Conservation (phyloP, 1,284 basidiomycete species). For the Chiua sp. region DNA sequence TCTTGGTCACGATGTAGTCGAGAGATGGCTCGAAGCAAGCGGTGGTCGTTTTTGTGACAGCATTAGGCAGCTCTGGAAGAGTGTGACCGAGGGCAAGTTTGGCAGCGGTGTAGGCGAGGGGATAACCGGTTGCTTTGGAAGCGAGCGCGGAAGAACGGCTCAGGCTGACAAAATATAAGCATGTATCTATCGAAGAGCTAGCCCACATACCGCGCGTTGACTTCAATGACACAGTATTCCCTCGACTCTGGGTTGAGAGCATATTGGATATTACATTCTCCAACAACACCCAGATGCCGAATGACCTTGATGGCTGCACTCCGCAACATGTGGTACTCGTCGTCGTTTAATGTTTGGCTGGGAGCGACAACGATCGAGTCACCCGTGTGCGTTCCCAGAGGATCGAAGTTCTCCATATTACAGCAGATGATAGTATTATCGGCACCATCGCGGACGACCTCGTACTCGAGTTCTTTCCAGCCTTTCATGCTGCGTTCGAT, state of each 20-base stretch:
- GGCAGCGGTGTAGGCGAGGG: conserved; percentile 98
- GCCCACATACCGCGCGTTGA: conserved; percentile 84
- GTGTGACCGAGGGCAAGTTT: conserved; percentile 99
- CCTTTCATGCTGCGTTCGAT: conserved; percentile 99
- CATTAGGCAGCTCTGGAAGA: conserved; percentile 97
- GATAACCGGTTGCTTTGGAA: conserved; percentile 99
- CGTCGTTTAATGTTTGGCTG: conserved; percentile 96
- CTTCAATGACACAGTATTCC: conserved; percentile 99
- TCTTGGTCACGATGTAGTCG: conserved; percentile 99
- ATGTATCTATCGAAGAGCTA: not conserved
- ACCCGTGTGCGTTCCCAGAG: conserved; percentile 99
- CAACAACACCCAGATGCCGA: conserved; percentile 97
- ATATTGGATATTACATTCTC: conserved; percentile 99
- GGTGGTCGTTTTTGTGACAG: conserved; percentile 99
- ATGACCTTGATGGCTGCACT: conserved; percentile 98
- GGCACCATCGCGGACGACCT: conserved; percentile 97
- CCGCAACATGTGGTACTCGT: conserved; percentile 99
- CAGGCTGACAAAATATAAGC: conserved; percentile 40
- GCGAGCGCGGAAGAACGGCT: conserved; percentile 87
- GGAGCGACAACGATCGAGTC: conserved; percentile 99
- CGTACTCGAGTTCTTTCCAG: conserved; percentile 99
- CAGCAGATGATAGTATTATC: conserved; percentile 97
- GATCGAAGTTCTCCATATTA: conserved; percentile 99
- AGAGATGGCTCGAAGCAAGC: conserved; percentile 99
- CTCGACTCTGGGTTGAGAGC: conserved; percentile 92